A percentile compares a stretch with the other conserved stretches of the same genome.
These are phyloP conservation scores for Dalbergia cochinchinensis DNA, from an alignment of 306 rosid genomes.

Conservation along the genomic window DNA sequence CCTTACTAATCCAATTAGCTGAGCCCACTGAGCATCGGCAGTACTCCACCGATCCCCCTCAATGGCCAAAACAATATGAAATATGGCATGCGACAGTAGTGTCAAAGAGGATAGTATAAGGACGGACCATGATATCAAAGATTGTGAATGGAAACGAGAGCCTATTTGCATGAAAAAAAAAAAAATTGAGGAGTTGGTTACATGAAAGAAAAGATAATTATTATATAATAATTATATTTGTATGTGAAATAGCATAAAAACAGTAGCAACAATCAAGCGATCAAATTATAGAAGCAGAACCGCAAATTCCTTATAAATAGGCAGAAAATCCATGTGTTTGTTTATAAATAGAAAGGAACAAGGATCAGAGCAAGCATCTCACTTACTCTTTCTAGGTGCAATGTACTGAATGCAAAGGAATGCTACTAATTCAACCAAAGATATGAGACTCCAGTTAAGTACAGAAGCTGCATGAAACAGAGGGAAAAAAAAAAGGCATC, in stretches of 20 bases:
- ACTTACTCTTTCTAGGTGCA: constrained; percentile 54
- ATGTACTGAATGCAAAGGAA: constrained; percentile 57
- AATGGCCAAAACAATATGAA: constrained; percentile 66
- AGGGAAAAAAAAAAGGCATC: neutral
- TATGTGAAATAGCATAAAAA: constrained; percentile 18
- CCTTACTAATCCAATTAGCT: constrained; percentile 81
- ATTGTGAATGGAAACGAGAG: constrained; percentile 58
- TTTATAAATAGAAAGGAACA: constrained; percentile 4
- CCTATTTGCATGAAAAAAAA: constrained; percentile 53
- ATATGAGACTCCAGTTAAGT: constrained; percentile 57
- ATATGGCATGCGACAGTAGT: constrained; percentile 72
- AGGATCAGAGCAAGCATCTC: constrained; percentile 43
- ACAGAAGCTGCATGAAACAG: constrained; percentile 54
- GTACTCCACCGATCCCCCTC: constrained; percentile 66
- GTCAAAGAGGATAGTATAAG: constrained; percentile 69
- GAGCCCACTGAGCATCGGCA: constrained; percentile 76
- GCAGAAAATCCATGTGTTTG: constrained; percentile 19
- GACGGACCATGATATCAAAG: constrained; percentile 72
- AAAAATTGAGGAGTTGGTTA: neutral
- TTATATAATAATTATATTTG: constrained; percentile 5
- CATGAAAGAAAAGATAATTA: constrained; percentile 16
- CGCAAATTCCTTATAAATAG: neutral
- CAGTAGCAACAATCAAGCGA: neutral
- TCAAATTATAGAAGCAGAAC: constrained; percentile 29
- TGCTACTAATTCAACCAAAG: constrained; percentile 54